A percentile compares a stretch with the other conserved stretches of the same genome.
phyloP scores from a whole-genome alignment of 2,329 filamentous ascomycete species.

The Rhinocladiella similis region DNA sequence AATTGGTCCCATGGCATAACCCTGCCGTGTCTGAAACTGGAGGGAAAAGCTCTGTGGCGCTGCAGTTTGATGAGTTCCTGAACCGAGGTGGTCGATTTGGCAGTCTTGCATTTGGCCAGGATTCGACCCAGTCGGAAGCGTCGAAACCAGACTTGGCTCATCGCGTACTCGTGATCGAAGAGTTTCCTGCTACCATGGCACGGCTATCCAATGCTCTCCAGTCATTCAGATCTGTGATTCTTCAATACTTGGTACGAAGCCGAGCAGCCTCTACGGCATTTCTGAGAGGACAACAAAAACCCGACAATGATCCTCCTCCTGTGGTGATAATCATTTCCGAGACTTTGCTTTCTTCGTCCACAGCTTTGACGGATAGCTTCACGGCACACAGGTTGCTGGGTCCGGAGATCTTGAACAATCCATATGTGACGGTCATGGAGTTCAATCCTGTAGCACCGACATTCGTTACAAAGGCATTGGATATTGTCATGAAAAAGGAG shows the following conservation, averaged over 20 bases:
- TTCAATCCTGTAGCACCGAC: slow-evolving; percentile 93
- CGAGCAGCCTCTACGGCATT: slow-evolving; percentile 56
- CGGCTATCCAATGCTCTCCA: slow-evolving; percentile 63
- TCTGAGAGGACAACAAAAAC: slow-evolving; percentile 34
- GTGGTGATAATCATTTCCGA: slow-evolving; percentile 91
- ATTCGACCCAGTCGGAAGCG: slow-evolving; percentile 4
- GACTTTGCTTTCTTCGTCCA: slow-evolving; percentile 80
- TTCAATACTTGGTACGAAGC: slow-evolving; percentile 71
- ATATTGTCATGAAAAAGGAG: slow-evolving; percentile 81
- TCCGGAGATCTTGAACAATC: slow-evolving; percentile 79
- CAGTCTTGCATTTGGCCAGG: slow-evolving; percentile 57
- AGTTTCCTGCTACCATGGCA: slow-evolving; percentile 76
- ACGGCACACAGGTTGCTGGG: slow-evolving; percentile 89
- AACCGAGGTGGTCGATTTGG: slow-evolving; percentile 77
- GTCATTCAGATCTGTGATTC: slow-evolving; percentile 72
- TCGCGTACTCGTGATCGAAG: slow-evolving; percentile 72
- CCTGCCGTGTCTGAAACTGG: slow-evolving; percentile 64
- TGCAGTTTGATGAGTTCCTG: slow-evolving; percentile 91
- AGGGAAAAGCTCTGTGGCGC: slow-evolving; percentile 65
- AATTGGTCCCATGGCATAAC: slow-evolving; percentile 89
- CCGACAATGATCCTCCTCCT: slow-evolving; percentile 59
- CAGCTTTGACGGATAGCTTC: slow-evolving; percentile 83
- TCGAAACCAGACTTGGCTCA: slow-evolving; percentile 33
- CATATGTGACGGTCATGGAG: slow-evolving; percentile 76
- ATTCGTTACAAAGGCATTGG: slow-evolving; percentile 78